These are phyloP conservation scores for Caryocar brasiliense DNA, from an alignment of 441 rosid genomes.

Conservation along the genomic window DNA sequence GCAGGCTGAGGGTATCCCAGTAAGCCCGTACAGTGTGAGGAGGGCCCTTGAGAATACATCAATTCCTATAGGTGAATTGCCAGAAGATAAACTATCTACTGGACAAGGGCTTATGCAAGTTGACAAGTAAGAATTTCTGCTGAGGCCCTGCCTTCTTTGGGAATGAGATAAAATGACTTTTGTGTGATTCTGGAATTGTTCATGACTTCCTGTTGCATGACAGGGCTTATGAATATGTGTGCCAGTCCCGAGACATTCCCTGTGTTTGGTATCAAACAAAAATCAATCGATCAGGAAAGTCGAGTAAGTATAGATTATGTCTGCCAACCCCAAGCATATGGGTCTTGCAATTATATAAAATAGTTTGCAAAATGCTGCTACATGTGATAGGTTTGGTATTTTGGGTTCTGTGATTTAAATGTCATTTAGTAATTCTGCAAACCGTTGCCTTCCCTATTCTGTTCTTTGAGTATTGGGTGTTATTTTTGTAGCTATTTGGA, in stretches of 20 bases:
- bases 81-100: conserved; percentile 77
- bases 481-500: too few species aligned
- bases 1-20: conserved; percentile 76
- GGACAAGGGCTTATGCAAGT: conserved; percentile 98
- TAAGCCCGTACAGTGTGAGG: conserved; percentile 83
- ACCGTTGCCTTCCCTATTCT: too few species aligned
- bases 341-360: neutral
- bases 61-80: conserved; percentile 53
- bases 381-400: too few species aligned
- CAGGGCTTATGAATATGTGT: conserved; percentile 82
- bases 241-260: conserved; percentile 44
- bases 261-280: conserved; percentile 63
- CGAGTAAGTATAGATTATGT: conserved; percentile 43
- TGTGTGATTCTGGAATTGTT: conserved; percentile 12
- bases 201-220: conserved; percentile 15
- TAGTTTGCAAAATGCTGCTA: neutral
- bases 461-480: too few species aligned
- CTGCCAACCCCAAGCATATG: neutral
- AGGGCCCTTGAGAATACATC: conserved; percentile 89
- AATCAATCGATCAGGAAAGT: conserved; percentile 69
- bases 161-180: conserved; percentile 4
- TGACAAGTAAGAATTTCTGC: conserved; percentile 59
- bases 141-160: conserved; percentile 5
- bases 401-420: too few species aligned
- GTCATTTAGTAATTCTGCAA: too few species aligned